phyloP scores from a whole-genome alignment of 208 protist genomes.

The Trypanosoma platydactyli region DNA sequence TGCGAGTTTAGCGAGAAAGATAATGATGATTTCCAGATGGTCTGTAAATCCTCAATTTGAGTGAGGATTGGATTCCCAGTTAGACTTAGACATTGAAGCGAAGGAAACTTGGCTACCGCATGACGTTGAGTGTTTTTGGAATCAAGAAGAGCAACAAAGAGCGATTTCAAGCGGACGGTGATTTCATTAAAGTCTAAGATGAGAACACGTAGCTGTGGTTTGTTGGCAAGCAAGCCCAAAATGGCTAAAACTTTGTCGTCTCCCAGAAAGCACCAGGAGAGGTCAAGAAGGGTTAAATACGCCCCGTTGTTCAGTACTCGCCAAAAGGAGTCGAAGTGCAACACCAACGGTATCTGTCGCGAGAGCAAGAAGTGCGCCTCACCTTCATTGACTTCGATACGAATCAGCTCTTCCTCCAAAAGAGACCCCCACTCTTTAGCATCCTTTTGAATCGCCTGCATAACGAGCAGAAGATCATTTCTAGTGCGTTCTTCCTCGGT shows the following conservation, averaged over 20 bases:
- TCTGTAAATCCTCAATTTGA: background rate
- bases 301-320: background rate
- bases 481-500: no score
- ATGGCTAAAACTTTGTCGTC: background rate
- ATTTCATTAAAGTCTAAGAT: constrained; percentile 4
- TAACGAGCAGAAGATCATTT: background rate
- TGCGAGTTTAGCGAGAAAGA: background rate
- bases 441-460: background rate
- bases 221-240: background rate
- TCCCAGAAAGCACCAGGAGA: background rate
- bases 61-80: constrained; percentile 5
- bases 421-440: background rate
- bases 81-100: background rate
- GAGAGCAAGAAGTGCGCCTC: background rate
- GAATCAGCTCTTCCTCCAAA: background rate
- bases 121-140: background rate
- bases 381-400: constrained; percentile 1
- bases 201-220: constrained; percentile 13
- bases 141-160: constrained; percentile 1
- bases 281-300: constrained; percentile 1
- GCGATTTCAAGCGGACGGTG: background rate
- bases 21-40: background rate
- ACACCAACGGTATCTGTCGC: background rate
- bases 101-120: constrained; percentile 4
- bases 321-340: background rate